A percentile compares a stretch with the other conserved stretches of the same genome.
phyloP scores from a whole-genome alignment of 2,329 filamentous ascomycete genomes.

The Pyrenophora graminea region DNA sequence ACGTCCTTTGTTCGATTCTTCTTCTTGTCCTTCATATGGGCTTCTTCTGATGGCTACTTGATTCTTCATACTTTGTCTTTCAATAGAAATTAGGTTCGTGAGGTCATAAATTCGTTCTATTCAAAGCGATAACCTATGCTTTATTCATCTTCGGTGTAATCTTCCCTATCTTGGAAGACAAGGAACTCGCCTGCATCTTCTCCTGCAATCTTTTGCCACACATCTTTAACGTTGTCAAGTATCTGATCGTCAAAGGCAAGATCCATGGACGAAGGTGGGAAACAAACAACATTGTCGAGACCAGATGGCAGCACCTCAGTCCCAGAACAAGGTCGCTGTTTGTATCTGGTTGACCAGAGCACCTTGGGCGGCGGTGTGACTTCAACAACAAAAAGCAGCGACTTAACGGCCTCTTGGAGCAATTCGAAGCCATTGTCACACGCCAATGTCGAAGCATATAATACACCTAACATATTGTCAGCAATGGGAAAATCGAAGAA shows the following conservation, averaged over 20 bases:
- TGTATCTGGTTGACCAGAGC: slow-evolving; percentile 60
- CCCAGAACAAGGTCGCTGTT: slow-evolving; percentile 46
- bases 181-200: slow-evolving; percentile 66
- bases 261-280: slow-evolving; percentile 65
- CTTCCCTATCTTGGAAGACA: slow-evolving; percentile 76
- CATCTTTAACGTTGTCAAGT: slow-evolving; percentile 67
- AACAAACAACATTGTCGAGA: slow-evolving; percentile 54
- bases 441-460: slow-evolving; percentile 59
- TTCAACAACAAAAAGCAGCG: slow-evolving; percentile 48
- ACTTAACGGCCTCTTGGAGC: slow-evolving; percentile 49
- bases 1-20: too few relatives aligned
- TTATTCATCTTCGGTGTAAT: slow-evolving; percentile 60
- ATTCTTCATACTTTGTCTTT: neutral
- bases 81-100: neutral
- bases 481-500: slow-evolving; percentile 26
- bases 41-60: too few relatives aligned
- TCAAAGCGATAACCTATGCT: neutral
- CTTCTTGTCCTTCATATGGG: too few relatives aligned
- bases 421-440: slow-evolving; percentile 43
- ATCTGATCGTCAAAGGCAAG: slow-evolving; percentile 75
- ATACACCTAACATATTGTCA: slow-evolving; percentile 56
- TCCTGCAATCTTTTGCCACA: slow-evolving; percentile 70
- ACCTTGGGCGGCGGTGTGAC: slow-evolving; percentile 45
- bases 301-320: slow-evolving; percentile 27
- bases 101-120: neutral